Evolutionary conservation across 2,329 filamentous ascomycete genomes (phyloP), one percentile per base, ranked within the genome.

Genomic region (Penicillium sp.): DNA sequence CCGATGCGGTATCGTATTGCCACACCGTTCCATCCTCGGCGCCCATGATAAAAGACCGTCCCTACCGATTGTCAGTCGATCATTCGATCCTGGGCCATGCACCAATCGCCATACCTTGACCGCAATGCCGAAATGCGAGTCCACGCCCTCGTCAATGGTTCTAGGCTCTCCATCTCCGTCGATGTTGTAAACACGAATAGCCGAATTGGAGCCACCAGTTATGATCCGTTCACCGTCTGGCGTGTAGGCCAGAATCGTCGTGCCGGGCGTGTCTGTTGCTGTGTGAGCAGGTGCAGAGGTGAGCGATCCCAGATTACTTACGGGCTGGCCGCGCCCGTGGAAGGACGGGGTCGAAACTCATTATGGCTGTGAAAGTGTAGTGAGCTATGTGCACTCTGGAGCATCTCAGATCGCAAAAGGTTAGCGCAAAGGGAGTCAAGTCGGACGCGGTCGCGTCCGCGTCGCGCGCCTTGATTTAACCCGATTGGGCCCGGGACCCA

Each of bases 21-120:
- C 89, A 96, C 67, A 99, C 91, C n/a, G 89, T 94, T 68, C 95
- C 94, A 76, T 97, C 92, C 73, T 99, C 93, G 18, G 91, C 90
- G 27, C 92, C 94, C 58, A 91, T 86, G 43, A 97, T 85, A 70
- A 97, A 96, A 73, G 90, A 92, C 56, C 89, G 85, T 68, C 93
- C 85, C 84, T 87, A 29, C 24, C 29, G 39, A 36, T 24, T 9
- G 14, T 59, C 50, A 58, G 55, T 52, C 50, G 54, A 50, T 42
- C 10, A 58, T 54, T 52, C 50, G 54, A 50, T 43, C 10, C 8
- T 11, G 13, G n/a, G 32, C 31, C 16, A 14, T 24, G 14, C 21
- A 9, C 31, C 10, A 38, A n/a, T 50, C n/a, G 18, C 43, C 78
- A 32, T 75, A 86, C 83, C 34, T 86, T 85, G 18, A 91, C 86